Percentiles rank a stretch among this genome's conserved stretches.
phyloP scores from a whole-genome alignment of 345 rosid genomes.

The Psidium guajava region DNA sequence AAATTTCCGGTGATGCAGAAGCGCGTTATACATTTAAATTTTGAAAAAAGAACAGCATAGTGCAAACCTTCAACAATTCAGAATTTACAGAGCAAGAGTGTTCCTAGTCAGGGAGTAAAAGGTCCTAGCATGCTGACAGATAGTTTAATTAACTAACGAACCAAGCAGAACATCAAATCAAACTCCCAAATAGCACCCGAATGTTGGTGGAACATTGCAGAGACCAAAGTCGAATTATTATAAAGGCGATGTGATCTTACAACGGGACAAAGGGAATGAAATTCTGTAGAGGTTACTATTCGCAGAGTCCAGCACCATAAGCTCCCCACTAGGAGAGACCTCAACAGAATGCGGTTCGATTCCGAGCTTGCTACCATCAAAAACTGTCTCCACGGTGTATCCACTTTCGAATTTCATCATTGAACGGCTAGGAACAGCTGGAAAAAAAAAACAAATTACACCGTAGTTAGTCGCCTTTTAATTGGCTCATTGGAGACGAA shows the following conservation, averaged over 20 bases:
- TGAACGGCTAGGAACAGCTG: slow-evolving; percentile 77
- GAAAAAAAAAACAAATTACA: not conserved
- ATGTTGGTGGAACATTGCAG: not conserved
- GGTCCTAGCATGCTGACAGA: not conserved
- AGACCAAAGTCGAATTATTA: not conserved
- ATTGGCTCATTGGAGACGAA: not conserved
- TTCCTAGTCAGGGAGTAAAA: not conserved
- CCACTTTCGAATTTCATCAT: slow-evolving; percentile 95
- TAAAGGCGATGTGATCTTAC: slow-evolving; percentile 31
- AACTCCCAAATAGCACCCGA: not conserved
- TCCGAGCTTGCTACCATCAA: slow-evolving; percentile 94
- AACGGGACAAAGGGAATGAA: slow-evolving; percentile 65
- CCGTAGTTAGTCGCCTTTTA: not conserved
- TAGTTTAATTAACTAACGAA: not conserved
- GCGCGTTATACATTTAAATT: not conserved
- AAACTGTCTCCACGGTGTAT: slow-evolving; percentile 87
- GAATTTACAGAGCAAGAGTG: not conserved
- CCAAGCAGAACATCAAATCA: not conserved
- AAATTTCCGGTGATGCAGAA: not conserved
- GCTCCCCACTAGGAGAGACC: slow-evolving; percentile 68
- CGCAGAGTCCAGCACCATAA: slow-evolving; percentile 74
- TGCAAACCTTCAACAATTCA: not conserved
- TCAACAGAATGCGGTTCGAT: slow-evolving; percentile 72
- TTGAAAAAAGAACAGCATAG: not conserved
- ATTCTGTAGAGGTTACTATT: slow-evolving; percentile 85